Evolutionary conservation across 768 basidiomycete genomes (phyloP), one percentile per base, ranked within the genome.

Genomic region (Russula lepida): DNA sequence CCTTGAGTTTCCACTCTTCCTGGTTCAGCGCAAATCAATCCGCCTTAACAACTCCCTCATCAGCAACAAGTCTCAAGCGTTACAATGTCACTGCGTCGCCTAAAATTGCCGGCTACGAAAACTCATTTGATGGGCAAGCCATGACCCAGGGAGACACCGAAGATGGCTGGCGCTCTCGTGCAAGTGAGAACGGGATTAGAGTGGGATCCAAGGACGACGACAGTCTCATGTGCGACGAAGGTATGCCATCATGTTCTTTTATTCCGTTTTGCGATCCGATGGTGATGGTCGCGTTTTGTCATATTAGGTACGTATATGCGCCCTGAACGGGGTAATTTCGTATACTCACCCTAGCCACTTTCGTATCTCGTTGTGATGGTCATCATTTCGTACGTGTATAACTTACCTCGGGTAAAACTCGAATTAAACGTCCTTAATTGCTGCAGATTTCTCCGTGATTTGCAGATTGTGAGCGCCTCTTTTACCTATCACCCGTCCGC

Each of bases 131-230:
- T 35, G 51, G 49, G 17, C 53, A 60, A 53, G 76, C 77, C 65
- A 74, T 72, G 64, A 79, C 78, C 67, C 74, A 84, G 25, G 81
- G 82, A 17, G 83, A 86, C 69, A 79, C 84, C 41, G 80, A 84
- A 5, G 78, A 80, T 35, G 88, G 81, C 69, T 90, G 88, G 88
- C 79, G 88, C 58, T 83, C 80, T 32, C 77, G 86, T 53, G 85
- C 86, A 54, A 83, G 76, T 60, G 84, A 86, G 66, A 84, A 88
- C 64, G 86, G 85, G 46, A 88, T 88, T 61, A 85, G 80, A 70
- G 84, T 87, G 54, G 75, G 81, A 28, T 72, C 76, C 41, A 72
- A 69, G 21, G 69, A 71, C 27, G 72, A 76, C 2, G 72, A 77
- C 11, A 72, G 71, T 62, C 74, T 71, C 61, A 73, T 71, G 50